Evolutionary conservation across 768 basidiomycete genomes (phyloP), one percentile per base, ranked within the genome.

Genomic region (Royoungia palumana): DNA sequence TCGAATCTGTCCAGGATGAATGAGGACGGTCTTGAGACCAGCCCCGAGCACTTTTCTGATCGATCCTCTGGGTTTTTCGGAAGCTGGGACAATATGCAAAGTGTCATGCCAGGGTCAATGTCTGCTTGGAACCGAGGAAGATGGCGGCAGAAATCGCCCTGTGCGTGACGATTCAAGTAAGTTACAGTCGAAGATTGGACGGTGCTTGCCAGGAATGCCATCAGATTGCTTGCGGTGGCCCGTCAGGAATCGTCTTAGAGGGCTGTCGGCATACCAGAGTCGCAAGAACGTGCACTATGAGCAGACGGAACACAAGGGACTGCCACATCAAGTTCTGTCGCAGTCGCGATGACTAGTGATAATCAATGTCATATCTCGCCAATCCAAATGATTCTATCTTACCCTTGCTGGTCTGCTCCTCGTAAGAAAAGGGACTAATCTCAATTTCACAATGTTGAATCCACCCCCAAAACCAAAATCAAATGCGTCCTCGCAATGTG

Each of bases 401-500:
- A 41, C 41, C 41, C 6, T 48, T 35, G 3, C 35, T 24, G 7
- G 35, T 42, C 27, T 48, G 41, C 13, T 28, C 25, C 32, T 80
- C 79, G 44, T 80, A 81, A 2, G 76, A 71, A 74, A 80, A 84
- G 2, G 79, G 75, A 56, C 80, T 83, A 35, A 83, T 67, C 61
- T 88, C 87, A 44, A 87, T 83, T 88, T 84, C 8, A 82, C 79
- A 14, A 77, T 71, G 12, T 78, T 71, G 70, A 10, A 83, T 69
- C 77, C 82, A 20, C 14, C 32, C 11, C 10, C 32, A 4, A 14
- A 16, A 14, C n/a, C 20, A 21, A 37, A 16, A 13, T 13, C 25
- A n/a, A 11, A n/a, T n/a, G 6, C 17, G n/a, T 9, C 16, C 27
- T 22, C 3, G 17, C 20, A 21, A 34, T 6, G 10, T 5, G 7